Percentiles rank a stretch among this genome's conserved stretches.
Conservation (phyloP, 2,329 filamentous ascomycete genomes). For the Pseudocercospora cruenta region DNA sequence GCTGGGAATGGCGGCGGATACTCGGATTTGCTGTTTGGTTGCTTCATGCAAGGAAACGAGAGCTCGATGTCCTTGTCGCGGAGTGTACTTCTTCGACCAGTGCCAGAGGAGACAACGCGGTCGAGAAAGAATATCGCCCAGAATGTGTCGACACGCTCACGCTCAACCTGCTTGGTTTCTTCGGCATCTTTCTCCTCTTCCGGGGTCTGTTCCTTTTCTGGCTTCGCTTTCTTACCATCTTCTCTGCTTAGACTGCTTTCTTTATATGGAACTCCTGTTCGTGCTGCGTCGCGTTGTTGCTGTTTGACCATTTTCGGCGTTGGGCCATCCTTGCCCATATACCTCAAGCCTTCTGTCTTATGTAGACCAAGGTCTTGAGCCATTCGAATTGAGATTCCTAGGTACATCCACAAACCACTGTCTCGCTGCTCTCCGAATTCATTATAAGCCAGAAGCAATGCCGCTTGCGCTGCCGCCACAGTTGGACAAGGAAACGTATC, state of each 20-base stretch:
- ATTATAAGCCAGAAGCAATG: constrained; percentile 81
- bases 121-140: constrained; percentile 91
- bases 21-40: constrained; percentile 58
- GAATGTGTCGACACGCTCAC: constrained; percentile 83
- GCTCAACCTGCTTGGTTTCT: constrained; percentile 67
- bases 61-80: constrained; percentile 85
- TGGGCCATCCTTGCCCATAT: constrained; percentile 58
- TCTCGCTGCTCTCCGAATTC: constrained; percentile 87
- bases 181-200: constrained; percentile 60
- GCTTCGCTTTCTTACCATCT: constrained; percentile 44
- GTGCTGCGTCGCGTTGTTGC: constrained; percentile 11
- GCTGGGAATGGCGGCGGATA: constrained; percentile 81
- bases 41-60: constrained; percentile 63
- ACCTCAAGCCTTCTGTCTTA: constrained; percentile 73
- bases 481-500: constrained; percentile 83
- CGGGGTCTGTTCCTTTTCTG: constrained; percentile 54
- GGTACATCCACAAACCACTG: constrained; percentile 91
- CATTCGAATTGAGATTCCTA: constrained; percentile 84
- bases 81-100: constrained; percentile 79
- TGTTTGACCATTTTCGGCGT: constrained; percentile 60
- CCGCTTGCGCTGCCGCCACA: constrained; percentile 81
- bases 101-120: constrained; percentile 83
- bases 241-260: constrained; percentile 37
- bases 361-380: constrained; percentile 79
- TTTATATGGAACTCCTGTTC: constrained; percentile 3